Evolutionary conservation across 345 rosid species (phyloP).

Genomic region (Stellera chamaejasme): DNA sequence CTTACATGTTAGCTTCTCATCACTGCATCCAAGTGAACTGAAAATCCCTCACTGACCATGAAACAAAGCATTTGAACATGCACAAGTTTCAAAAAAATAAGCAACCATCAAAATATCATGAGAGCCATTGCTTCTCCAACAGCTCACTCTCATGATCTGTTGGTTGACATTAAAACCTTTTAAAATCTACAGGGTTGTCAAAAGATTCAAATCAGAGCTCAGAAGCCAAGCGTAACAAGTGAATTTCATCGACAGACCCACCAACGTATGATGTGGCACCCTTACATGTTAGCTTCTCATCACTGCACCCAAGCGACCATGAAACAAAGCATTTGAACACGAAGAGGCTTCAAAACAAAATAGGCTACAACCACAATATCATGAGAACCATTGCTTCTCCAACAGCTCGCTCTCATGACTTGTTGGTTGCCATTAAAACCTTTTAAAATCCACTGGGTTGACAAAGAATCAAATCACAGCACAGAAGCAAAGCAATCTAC

Average conservation of each 20-base stretch:
- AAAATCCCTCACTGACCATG: background rate
- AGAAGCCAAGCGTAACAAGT: constrained; percentile 51
- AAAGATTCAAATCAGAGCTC: constrained; percentile 14
- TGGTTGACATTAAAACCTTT: too few species aligned
- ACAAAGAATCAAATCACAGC: constrained; percentile 3
- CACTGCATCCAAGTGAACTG: constrained; percentile 17
- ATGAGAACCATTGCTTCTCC: background rate
- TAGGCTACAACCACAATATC: too few species aligned
- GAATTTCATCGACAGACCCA: constrained; percentile 41
- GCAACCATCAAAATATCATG: too few species aligned
- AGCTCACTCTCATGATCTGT: too few species aligned
- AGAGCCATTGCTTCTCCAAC: too few species aligned
- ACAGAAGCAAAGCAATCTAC: constrained; percentile 42
- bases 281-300: constrained; percentile 51
- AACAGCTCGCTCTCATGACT: background rate
- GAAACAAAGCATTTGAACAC: background rate
- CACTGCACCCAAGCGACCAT: constrained; percentile 18
- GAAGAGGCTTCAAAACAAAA: background rate
- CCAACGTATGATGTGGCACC: constrained; percentile 13
- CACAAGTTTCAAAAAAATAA: background rate
- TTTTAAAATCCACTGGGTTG: background rate
- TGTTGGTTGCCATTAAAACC: too few species aligned
- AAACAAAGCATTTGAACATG: background rate
- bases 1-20: constrained; percentile 51
- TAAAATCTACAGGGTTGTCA: too few species aligned